Percentiles rank a stretch among this genome's conserved stretches.
phyloP scores from a whole-genome alignment of 208 protist genomes.

The Trypanosoma boissoni region DNA sequence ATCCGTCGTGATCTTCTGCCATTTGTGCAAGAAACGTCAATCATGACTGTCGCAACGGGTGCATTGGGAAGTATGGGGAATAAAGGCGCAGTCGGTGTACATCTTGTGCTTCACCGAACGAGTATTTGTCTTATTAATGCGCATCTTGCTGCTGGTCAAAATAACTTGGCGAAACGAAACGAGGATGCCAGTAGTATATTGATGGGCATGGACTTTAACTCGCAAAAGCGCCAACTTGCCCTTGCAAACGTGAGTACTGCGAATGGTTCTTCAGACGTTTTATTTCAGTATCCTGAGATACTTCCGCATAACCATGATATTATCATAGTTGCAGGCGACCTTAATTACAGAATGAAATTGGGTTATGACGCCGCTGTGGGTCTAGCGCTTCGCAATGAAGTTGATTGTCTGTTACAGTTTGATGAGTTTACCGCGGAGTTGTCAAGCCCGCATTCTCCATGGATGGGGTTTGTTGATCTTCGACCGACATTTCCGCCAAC shows the following conservation, averaged over 20 bases:
- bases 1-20: conserved; percentile 61
- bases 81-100: conserved; percentile 89
- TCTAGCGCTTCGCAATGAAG: conserved; percentile 29
- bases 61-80: conserved; percentile 89
- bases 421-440: conserved; percentile 84
- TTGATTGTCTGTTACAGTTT: conserved; percentile 53
- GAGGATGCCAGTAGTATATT: conserved; percentile 89
- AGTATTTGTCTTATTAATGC: conserved; percentile 87
- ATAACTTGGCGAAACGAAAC: conserved; percentile 85
- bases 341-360: conserved; percentile 91
- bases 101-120: conserved; percentile 72
- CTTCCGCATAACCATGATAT: conserved; percentile 83
- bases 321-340: conserved; percentile 89
- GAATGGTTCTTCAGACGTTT: conserved; percentile 3
- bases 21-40: conserved; percentile 45
- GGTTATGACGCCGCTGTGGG: conserved; percentile 71
- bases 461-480: conserved; percentile 68
- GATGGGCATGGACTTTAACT: conserved; percentile 84
- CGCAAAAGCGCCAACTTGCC: conserved; percentile 25
- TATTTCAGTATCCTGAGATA: conserved; percentile 42
- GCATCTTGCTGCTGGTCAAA: conserved; percentile 92
- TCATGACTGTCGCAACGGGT: conserved; percentile 77
- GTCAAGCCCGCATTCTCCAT: conserved; percentile 65
- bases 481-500: conserved; percentile 82
- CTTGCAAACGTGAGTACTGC: not conserved